phyloP scores from a whole-genome alignment of 2,329 filamentous ascomycete species.

The Fusarium sp. region DNA sequence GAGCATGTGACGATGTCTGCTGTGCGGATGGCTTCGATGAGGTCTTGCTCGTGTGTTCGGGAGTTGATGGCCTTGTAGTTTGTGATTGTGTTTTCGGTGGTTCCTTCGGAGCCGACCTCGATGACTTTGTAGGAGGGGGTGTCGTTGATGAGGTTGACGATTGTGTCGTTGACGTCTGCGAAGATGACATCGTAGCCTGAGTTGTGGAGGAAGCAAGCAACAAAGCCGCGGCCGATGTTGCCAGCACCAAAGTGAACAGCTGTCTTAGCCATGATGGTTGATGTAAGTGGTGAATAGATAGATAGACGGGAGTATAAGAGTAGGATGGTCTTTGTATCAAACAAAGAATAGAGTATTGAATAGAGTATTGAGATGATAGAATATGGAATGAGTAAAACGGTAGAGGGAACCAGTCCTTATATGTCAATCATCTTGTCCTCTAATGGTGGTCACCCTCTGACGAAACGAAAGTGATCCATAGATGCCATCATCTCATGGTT shows the following conservation, averaged over 20 bases:
- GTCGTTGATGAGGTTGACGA: constrained; percentile 83
- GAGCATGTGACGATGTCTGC: constrained; percentile 96
- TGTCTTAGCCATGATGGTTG: constrained; percentile 64
- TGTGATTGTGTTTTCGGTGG: constrained; percentile 83
- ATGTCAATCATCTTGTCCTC: constrained; percentile 27
- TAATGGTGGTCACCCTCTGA: not conserved
- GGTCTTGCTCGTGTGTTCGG: constrained; percentile 81
- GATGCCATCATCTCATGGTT: constrained; percentile 30
- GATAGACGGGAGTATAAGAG: not conserved
- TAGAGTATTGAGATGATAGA: not conserved
- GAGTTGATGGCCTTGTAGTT: constrained; percentile 99
- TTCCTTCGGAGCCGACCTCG: constrained; percentile 88
- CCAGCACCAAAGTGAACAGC: constrained; percentile 88
- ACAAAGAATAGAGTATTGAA: not conserved
- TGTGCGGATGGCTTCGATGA: constrained; percentile 85
- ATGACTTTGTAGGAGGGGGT: constrained; percentile 88
- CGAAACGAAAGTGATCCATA: constrained; percentile 7
- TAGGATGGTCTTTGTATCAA: not conserved
- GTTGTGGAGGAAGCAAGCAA: constrained; percentile 92
- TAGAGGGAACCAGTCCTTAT: constrained; percentile 39
- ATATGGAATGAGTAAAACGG: constrained; percentile 32
- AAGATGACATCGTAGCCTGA: constrained; percentile 97
- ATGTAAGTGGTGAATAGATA: not conserved
- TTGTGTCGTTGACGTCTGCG: constrained; percentile 86
- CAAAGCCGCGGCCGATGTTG: constrained; percentile 88